Evolutionary conservation across 164 flowering plant species (phyloP), one percentile per base, ranked within the genome.

Genomic region (Umbilicus rupestris): DNA sequence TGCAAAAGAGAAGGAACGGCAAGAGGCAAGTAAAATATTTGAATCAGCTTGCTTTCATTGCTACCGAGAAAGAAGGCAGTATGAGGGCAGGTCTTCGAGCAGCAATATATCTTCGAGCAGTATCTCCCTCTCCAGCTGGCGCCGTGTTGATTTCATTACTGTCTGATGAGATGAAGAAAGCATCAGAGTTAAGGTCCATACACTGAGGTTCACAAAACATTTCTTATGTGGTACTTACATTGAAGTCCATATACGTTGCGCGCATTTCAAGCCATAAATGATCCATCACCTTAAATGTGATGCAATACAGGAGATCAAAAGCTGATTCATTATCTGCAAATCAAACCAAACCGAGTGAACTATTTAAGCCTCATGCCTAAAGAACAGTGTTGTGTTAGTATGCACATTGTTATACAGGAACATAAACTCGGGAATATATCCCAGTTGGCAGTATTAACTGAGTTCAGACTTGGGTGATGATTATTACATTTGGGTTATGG

Each of bases 231-330:
- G 17, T 28, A 72, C 85, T 39, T 82, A 91, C 96, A 75, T 91
- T 91, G 77, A 91, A 91, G 73, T 91, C 97, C 97, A 91, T 88
- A 73, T 91, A 91, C 14, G 97, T 84, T 15, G 97, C 97, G 49
- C 71, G 90, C 96, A 88, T 91, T 47, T 79, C 69, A 69, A 91
- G 97, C 97, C 97, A 91, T 70, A 78, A 79, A 66, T 84, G 81
- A 73, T 91, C 97, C 91, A 91, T 84, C 69, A 91, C 75, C 76
- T 87, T 87, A 85, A 91, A 88, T 8, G 97, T 73, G 68, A 88
- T 83, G 83, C 97, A 87, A 72, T 88, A 89, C 7, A 91, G 90
- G 68, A 88, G 80, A 70, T 91, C 96, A 74, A 91, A 91, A 26
- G 97, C 97, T 16, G 75, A 79, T 49, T 88, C 96, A 71, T 86